Evolutionary conservation across 192 early-diverging fungal genomes (phyloP).

Genomic region (Obelidium mucronatum): DNA sequence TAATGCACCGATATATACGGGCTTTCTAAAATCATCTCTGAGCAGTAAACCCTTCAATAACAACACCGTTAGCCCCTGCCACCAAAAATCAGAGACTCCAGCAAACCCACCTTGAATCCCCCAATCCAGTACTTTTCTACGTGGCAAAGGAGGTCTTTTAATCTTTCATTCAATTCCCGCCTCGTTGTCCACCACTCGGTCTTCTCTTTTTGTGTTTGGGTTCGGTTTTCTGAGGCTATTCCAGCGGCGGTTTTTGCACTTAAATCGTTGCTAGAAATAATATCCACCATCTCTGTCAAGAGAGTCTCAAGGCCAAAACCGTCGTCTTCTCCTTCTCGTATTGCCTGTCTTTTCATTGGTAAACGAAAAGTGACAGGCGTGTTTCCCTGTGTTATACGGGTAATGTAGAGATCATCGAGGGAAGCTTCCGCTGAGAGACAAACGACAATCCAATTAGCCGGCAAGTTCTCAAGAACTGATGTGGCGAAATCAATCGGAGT

Average conservation of each 20-base stretch:
- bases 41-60: slow-evolving; percentile 39
- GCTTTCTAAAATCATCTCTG: slow-evolving; percentile 32
- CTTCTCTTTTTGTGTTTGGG: slow-evolving; percentile 63
- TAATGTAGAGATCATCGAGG: slow-evolving; percentile 74
- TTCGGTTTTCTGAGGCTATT: slow-evolving; percentile 23
- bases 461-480: slow-evolving; percentile 54
- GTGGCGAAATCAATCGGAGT: slow-evolving; percentile 41
- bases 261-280: slow-evolving; percentile 74
- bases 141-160: slow-evolving; percentile 65
- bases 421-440: slow-evolving; percentile 77
- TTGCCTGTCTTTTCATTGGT: slow-evolving; percentile 70
- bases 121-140: slow-evolving; percentile 89
- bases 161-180: slow-evolving; percentile 69
- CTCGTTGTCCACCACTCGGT: slow-evolving; percentile 84
- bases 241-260: slow-evolving; percentile 63
- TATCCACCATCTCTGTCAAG: slow-evolving; percentile 67
- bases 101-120: slow-evolving; percentile 71
- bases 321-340: slow-evolving; percentile 46
- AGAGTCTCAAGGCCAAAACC: slow-evolving; percentile 59
- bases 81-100: neutral
- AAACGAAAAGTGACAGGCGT: slow-evolving; percentile 72
- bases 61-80: neutral
- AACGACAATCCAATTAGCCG: slow-evolving; percentile 77
- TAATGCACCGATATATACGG: slow-evolving; percentile 26
- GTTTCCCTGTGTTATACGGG: slow-evolving; percentile 46